Conservation (phyloP, 2,329 filamentous ascomycete genomes). For the Sporothrix inflata region DNA sequence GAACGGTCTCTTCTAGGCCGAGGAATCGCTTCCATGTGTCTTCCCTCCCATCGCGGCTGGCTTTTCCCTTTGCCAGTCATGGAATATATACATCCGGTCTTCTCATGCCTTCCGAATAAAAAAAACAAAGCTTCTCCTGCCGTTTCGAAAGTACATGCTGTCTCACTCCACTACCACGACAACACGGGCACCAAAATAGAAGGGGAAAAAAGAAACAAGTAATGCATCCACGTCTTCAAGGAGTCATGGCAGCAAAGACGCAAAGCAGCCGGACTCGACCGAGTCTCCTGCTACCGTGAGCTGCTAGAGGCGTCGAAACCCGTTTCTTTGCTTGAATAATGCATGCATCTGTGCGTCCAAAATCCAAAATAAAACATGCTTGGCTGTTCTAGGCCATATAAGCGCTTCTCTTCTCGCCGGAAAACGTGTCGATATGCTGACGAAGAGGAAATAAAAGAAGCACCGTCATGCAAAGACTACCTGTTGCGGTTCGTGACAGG, state of each 20-base stretch:
- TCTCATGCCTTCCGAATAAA: background rate
- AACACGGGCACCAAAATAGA: background rate
- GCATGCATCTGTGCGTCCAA: background rate
- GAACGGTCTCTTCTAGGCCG: background rate
- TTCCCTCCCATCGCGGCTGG: background rate
- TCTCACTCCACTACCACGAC: background rate
- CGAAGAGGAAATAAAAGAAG: background rate
- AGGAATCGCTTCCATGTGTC: background rate
- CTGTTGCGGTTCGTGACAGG: constrained; percentile 5
- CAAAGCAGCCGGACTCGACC: background rate
- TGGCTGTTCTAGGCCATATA: background rate
- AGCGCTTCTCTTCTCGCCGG: background rate
- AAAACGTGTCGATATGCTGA: background rate
- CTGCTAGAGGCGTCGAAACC: background rate
- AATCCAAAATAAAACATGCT: background rate
- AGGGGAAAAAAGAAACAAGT: background rate
- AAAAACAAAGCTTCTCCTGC: too few relatives aligned
- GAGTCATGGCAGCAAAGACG: background rate
- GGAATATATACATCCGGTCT: background rate
- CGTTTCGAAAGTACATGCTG: background rate
- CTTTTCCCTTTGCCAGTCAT: background rate
- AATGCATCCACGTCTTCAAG: background rate
- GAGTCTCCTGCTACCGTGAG: background rate
- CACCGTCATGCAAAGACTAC: background rate
- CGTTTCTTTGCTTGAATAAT: background rate